Percentiles rank a stretch among this genome's conserved stretches.
phyloP scores from a whole-genome alignment of 2,329 filamentous ascomycete species.

The Dothideomycetes sp. region DNA sequence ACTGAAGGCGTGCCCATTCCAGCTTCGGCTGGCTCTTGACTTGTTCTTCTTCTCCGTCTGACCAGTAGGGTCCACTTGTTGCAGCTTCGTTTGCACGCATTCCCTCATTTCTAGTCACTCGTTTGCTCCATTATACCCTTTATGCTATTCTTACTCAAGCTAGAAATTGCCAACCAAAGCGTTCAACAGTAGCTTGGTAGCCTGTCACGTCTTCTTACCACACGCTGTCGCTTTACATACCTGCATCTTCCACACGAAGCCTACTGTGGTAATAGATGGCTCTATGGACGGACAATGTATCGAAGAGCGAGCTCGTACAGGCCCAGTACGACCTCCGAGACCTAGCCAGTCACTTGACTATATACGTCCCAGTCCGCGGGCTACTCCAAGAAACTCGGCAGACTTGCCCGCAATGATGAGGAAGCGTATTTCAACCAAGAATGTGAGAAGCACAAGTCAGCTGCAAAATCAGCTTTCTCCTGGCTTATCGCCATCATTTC shows the following conservation, averaged over 20 bases:
- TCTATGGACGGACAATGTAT: background rate
- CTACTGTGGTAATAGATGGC: background rate
- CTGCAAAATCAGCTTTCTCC: background rate
- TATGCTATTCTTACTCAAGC: slow-evolving; percentile 1
- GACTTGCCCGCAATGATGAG: background rate
- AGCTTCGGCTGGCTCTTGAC: background rate
- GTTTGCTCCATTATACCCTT: background rate
- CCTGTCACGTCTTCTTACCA: background rate
- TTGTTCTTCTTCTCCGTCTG: background rate
- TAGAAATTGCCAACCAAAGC: background rate
- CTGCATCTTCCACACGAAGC: background rate
- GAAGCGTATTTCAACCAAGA: background rate
- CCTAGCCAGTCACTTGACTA: background rate
- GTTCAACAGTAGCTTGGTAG: background rate
- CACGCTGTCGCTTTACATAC: no score
- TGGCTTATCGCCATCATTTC: background rate
- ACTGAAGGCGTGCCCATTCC: background rate
- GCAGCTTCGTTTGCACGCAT: background rate
- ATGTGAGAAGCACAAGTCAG: background rate
- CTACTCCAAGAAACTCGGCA: background rate
- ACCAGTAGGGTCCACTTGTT: no score
- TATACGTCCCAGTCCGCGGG: background rate
- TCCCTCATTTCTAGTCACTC: background rate
- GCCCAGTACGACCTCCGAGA: background rate
- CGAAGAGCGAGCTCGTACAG: background rate